Base-by-base conservation (phyloP, 2,329 filamentous ascomycete species). In the Paraphaeosphaeria sporulosa region DNA sequence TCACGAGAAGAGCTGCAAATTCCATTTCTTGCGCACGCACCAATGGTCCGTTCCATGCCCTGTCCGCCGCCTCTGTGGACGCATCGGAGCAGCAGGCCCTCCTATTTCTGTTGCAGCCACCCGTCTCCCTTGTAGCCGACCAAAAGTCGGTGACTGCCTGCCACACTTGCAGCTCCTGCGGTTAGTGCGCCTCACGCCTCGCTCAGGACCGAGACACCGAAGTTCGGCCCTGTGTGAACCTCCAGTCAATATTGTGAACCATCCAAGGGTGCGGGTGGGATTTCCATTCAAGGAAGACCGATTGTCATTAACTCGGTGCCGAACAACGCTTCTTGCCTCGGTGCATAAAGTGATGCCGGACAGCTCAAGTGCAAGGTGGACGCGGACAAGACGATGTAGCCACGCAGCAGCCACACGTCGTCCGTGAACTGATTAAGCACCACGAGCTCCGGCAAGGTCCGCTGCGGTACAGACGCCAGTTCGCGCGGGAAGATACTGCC, bases 141-240 rank as follows among this genome's bases (percentile, higher is more conserved):
- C n/a, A 55, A 67, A 67, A 66, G 68, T 67, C 69, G 69, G 70
- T 70, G 70, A 71, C 67, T 54, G 56, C 50, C 21, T 61, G 43
- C n/a, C 38, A 55, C 25, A 54, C 57, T 58, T 48, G 42, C 51
- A 53, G 36, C 12, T 43, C 8, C n/a, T 48, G 44, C 57, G 59
- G 63, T n/a, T n/a, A n/a, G n/a, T n/a, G n/a, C n/a, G n/a, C n/a
- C 34, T 69, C 57, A 54, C 52, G 34, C 60, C 59, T 55, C 49
- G 51, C 38, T 15, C 8, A 36, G 21, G 42, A 36, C 40, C 52
- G n/a, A 55, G 40, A 15, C 23, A 15, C 52, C 52, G 40, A 43
- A 46, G 10, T 55, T 55, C 40, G 52, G 52, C 27, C 42, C 34
- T 49, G 47, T 32, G 27, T 17, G 27, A 48, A 48, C 25, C 4